Evolutionary conservation across 2,329 filamentous ascomycete genomes (phyloP).

Genomic region (Alternaria longipes): DNA sequence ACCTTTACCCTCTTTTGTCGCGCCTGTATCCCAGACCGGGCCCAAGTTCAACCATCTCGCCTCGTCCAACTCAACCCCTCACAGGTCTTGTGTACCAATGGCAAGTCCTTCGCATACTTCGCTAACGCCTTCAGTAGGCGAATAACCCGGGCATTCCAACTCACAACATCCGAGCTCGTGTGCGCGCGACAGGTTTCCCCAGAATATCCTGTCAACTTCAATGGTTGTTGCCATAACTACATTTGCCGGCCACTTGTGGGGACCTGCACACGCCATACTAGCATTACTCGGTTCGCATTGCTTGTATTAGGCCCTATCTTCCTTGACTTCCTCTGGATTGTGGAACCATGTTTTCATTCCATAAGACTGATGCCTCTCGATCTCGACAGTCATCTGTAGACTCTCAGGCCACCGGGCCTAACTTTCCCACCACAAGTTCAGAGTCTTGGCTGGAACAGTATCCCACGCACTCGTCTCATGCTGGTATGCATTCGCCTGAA

Average conservation of each 20-base stretch:
- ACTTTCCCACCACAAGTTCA: conserved; percentile 31
- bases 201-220: conserved; percentile 31
- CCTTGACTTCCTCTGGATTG: conserved; percentile 18
- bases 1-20: conserved; percentile 20
- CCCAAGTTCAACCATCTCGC: conserved; percentile 18
- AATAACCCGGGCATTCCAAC: conserved; percentile 9
- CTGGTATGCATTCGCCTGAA: conserved; percentile 44
- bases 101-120: conserved; percentile 23
- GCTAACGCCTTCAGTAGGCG: conserved; percentile 12
- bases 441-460: conserved; percentile 40
- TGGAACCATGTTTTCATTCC: conserved; percentile 48
- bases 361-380: conserved; percentile 45
- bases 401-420: conserved; percentile 34
- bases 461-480: conserved; percentile 35
- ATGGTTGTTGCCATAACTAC: conserved; percentile 37
- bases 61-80: conserved; percentile 15
- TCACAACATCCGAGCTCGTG: conserved; percentile 34
- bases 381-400: conserved; percentile 49
- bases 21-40: conserved; percentile 9
- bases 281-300: conserved; percentile 36
- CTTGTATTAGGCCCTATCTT: conserved; percentile 21
- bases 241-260: conserved; percentile 39
- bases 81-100: conserved; percentile 25
- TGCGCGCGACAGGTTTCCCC: conserved; percentile 37
- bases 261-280: conserved; percentile 33